phyloP scores from a whole-genome alignment of 2,329 filamentous ascomycete genomes.

The Fusarium sp. region DNA sequence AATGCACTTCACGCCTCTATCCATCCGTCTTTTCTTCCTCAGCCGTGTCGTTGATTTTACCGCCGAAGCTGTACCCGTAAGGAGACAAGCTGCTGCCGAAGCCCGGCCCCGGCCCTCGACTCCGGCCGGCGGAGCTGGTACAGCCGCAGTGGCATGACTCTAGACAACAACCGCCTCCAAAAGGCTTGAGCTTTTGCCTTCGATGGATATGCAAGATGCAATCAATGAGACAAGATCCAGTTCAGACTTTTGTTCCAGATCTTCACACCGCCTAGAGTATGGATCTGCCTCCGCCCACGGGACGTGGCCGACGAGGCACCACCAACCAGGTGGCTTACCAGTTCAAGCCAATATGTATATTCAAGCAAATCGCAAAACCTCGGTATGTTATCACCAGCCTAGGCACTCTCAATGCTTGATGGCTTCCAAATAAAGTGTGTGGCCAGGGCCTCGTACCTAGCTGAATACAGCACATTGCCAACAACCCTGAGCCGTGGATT shows the following conservation, averaged over 20 bases:
- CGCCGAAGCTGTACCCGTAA: conserved; percentile 9
- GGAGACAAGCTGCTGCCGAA: conserved; percentile 11
- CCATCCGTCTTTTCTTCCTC: not conserved
- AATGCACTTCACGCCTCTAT: conserved; percentile 4
- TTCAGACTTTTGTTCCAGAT: conserved; percentile 15
- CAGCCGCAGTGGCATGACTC: conserved; percentile 28
- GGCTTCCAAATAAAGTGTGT: conserved; percentile 16
- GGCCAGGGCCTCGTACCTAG: conserved; percentile 6
- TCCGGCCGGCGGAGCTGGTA: conserved; percentile 16
- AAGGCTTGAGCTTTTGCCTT: conserved; percentile 11
- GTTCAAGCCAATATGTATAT: not conserved
- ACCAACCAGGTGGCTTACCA: not conserved
- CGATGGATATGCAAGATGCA: conserved; percentile 24
- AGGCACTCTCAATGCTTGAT: conserved; percentile 1
- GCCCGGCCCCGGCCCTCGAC: conserved; percentile 24
- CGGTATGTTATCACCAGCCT: not conserved
- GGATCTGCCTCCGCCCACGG: conserved; percentile 33
- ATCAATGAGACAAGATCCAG: not conserved
- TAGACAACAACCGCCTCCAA: conserved; percentile 11
- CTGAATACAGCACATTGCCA: not conserved
- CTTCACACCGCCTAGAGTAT: conserved; percentile 39
- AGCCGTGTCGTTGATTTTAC: not conserved
- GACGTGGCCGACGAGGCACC: conserved; percentile 25
- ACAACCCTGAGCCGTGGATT: not conserved
- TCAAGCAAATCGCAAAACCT: not conserved